A percentile compares a stretch with the other conserved stretches of the same genome.
Conservation (phyloP, 306 rosid species). For the Vachellia collinsii region DNA sequence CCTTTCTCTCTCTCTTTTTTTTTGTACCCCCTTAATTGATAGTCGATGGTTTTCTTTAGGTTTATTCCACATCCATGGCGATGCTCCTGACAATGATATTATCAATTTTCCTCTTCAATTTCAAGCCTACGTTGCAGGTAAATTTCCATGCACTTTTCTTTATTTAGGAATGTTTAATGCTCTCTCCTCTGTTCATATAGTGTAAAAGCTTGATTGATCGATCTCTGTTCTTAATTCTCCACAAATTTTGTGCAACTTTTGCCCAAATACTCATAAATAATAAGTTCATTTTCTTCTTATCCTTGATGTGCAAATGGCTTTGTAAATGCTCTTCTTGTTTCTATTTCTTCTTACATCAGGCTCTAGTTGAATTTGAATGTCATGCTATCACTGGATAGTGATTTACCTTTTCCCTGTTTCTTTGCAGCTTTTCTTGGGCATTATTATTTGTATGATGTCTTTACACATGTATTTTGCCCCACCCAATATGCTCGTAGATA, state of each 20-base stretch:
- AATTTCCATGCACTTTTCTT: slow-evolving; percentile 11
- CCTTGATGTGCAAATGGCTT: background rate
- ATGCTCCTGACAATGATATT: slow-evolving; percentile 68
- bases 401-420: slow-evolving; percentile 17
- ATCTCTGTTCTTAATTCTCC: background rate
- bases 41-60: slow-evolving; percentile 41
- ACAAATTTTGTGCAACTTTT: background rate
- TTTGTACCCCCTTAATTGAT: background rate
- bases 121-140: slow-evolving; percentile 72
- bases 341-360: background rate
- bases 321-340: background rate
- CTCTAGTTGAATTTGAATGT: background rate
- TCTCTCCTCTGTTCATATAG: background rate
- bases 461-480: slow-evolving; percentile 68
- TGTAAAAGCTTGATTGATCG: background rate
- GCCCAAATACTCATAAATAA: background rate
- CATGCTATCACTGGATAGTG: background rate
- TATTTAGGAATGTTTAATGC: background rate
- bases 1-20: background rate
- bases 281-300: background rate
- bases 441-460: slow-evolving; percentile 69
- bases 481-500: slow-evolving; percentile 53
- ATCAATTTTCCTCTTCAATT: slow-evolving; percentile 62
- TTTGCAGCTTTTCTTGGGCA: slow-evolving; percentile 69
- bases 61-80: slow-evolving; percentile 77